Evolutionary conservation across 164 flowering plant genomes (phyloP).

Genomic region (Kingdonia uniflora): DNA sequence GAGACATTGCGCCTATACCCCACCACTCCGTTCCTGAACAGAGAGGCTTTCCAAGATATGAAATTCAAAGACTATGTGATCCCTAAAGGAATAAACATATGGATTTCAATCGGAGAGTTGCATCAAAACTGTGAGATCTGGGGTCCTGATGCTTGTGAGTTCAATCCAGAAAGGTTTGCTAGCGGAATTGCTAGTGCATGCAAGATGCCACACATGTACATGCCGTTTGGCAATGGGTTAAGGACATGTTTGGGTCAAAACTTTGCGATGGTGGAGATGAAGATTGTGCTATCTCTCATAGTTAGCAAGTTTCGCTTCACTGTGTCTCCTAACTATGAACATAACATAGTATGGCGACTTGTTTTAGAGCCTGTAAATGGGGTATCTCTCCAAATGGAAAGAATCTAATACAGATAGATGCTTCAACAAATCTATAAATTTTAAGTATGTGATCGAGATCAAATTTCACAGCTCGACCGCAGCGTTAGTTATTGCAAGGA

Average conservation of each 20-base stretch:
- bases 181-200: neutral
- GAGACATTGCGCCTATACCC: neutral
- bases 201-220: neutral
- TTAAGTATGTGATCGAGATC: no score
- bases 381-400: neutral
- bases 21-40: neutral
- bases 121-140: neutral
- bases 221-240: neutral
- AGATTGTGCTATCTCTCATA: slow-evolving; percentile 5
- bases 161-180: neutral
- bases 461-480: no score
- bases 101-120: neutral
- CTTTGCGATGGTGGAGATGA: slow-evolving; percentile 9
- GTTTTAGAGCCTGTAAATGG: neutral
- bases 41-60: neutral
- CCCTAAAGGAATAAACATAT: neutral
- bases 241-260: slow-evolving; percentile 6
- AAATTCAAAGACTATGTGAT: neutral
- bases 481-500: no score
- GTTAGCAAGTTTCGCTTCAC: slow-evolving; percentile 4
- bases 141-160: neutral
- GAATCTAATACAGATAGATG: no score
- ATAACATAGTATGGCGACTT: neutral
- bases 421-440: no score
- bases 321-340: slow-evolving; percentile 6